Evolutionary conservation across 2,329 filamentous ascomycete genomes (phyloP).

Genomic region (Ascochyta koolunga): DNA sequence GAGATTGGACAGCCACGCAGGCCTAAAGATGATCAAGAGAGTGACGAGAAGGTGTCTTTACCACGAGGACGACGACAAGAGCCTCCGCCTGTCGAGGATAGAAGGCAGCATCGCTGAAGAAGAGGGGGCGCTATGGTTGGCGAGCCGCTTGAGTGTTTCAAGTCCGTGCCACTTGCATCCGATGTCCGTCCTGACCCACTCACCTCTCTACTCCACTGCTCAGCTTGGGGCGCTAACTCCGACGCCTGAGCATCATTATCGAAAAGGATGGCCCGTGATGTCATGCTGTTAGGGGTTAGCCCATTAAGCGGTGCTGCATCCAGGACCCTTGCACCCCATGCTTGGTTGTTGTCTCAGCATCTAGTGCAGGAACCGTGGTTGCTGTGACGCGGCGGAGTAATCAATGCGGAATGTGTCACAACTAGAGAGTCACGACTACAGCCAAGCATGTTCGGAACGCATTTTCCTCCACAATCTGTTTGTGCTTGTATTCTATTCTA

Average conservation of each 20-base stretch:
- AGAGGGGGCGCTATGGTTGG: slow-evolving; percentile 11
- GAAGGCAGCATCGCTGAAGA: slow-evolving; percentile 20
- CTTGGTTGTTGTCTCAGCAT: slow-evolving; percentile 5
- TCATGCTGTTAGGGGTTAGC: slow-evolving; percentile 16
- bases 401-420: slow-evolving; percentile 15
- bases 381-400: slow-evolving; percentile 5
- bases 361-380: not conserved
- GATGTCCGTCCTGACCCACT: slow-evolving; percentile 16
- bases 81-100: slow-evolving; percentile 35
- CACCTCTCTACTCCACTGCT: slow-evolving; percentile 8
- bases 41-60: slow-evolving; percentile 36
- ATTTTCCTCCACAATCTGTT: slow-evolving; percentile 24
- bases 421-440: slow-evolving; percentile 7
- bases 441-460: slow-evolving; percentile 1
- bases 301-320: slow-evolving; percentile 3
- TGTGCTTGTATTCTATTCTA: slow-evolving; percentile 32
- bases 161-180: slow-evolving; percentile 18
- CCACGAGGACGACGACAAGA: slow-evolving; percentile 38
- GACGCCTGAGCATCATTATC: slow-evolving; percentile 9
- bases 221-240: slow-evolving; percentile 12
- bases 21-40: slow-evolving; percentile 39
- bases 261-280: slow-evolving; percentile 13
- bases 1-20: slow-evolving; percentile 36
- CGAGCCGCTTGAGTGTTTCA: slow-evolving; percentile 18
- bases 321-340: slow-evolving; percentile 4